Evolutionary conservation across 345 rosid species (phyloP).

Genomic region (Ceriops tagal): DNA sequence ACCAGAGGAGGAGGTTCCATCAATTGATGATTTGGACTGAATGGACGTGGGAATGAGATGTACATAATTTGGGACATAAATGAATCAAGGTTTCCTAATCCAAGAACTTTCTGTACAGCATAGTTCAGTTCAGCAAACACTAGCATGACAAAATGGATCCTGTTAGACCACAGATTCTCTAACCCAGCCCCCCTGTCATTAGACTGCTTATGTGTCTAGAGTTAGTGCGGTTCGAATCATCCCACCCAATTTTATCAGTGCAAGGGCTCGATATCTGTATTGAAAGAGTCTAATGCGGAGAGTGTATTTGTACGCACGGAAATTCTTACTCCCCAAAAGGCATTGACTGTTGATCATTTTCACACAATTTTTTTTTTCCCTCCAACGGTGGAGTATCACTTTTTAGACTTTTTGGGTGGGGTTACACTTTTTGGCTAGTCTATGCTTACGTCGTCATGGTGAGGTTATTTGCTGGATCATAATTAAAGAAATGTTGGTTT

Average conservation of each 20-base stretch:
- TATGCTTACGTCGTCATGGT: too few species aligned
- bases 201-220: too few species aligned
- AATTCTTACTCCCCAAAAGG: too few species aligned
- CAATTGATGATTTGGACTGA: conserved; percentile 45
- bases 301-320: background rate
- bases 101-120: conserved; percentile 10
- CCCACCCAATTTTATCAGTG: background rate
- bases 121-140: background rate
- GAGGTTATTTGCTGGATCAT: too few species aligned
- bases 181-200: background rate
- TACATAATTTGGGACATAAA: background rate
- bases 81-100: background rate
- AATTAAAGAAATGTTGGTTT: too few species aligned
- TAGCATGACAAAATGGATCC: background rate
- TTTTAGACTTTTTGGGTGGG: too few species aligned
- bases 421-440: too few species aligned
- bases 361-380: too few species aligned
- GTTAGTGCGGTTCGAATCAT: too few species aligned
- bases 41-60: conserved; percentile 8
- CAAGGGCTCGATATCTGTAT: background rate
- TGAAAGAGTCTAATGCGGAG: background rate
- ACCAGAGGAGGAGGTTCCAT: conserved; percentile 58
- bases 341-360: too few species aligned
- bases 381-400: too few species aligned
- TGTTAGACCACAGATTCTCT: background rate